These are phyloP conservation scores for Quercus agrifolia DNA, from an alignment of 306 rosid species.

Conservation along the genomic window DNA sequence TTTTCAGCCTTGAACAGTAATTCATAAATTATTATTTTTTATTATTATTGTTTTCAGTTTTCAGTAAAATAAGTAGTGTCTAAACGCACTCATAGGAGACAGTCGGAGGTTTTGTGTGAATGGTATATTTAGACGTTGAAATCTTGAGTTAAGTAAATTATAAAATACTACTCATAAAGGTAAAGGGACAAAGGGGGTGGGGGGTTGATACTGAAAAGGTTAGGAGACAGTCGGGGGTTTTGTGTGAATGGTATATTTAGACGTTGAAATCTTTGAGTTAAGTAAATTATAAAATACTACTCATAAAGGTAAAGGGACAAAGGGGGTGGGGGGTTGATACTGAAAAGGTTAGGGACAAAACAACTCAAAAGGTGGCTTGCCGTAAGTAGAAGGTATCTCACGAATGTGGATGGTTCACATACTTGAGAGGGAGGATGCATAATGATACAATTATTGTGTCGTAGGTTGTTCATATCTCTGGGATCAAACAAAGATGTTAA, in stretches of 20 bases:
- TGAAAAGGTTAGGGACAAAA: background rate
- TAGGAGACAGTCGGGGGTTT: too few relatives aligned
- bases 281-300: background rate
- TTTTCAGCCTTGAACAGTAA: too few relatives aligned
- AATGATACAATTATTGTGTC: too few relatives aligned
- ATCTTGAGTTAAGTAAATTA: background rate
- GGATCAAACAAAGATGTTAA: conserved; percentile 22
- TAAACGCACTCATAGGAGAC: background rate
- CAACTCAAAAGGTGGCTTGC: conserved; percentile 5
- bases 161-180: background rate
- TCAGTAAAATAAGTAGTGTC: too few relatives aligned
- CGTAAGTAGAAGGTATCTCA: background rate
- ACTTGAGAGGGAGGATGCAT: too few relatives aligned
- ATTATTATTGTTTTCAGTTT: too few relatives aligned
- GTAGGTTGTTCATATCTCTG: conserved; percentile 9
- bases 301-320: background rate
- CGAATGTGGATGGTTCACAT: too few relatives aligned
- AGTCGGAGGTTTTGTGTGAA: background rate
- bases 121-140: background rate
- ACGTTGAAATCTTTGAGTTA: background rate
- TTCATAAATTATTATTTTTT: too few relatives aligned
- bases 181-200: background rate
- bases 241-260: background rate
- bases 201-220: background rate
- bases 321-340: background rate